A percentile compares a stretch with the other conserved stretches of the same genome.
These are phyloP conservation scores for Podospora pseudopauciseta DNA, from an alignment of 495 filamentous ascomycete genomes.

Conservation along the genomic window DNA sequence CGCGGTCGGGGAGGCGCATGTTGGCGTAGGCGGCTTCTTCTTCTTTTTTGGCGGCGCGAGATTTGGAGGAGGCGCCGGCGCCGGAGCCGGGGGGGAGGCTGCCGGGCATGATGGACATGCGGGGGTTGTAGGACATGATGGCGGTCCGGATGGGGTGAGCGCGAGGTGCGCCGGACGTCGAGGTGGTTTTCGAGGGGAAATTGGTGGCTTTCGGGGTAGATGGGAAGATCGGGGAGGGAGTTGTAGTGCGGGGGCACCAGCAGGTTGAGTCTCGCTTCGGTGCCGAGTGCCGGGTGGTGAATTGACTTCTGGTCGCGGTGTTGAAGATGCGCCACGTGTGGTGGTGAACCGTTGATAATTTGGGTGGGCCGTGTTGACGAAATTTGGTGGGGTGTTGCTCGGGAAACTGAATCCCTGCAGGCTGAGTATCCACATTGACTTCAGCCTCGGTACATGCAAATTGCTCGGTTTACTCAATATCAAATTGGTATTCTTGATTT, in stretches of 20 bases:
- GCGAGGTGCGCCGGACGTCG: background rate
- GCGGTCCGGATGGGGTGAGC: background rate
- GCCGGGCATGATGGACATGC: constrained; percentile 67
- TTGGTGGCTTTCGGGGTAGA: too few relatives aligned
- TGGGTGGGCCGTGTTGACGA: constrained; percentile 19
- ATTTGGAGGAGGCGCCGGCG: constrained; percentile 31
- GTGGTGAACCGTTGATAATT: constrained; percentile 11
- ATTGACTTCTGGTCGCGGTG: background rate
- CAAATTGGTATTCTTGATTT: too few relatives aligned
- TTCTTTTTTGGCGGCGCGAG: constrained; percentile 63
- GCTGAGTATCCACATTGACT: background rate
- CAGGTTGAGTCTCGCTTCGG: too few relatives aligned
- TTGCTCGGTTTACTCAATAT: too few relatives aligned
- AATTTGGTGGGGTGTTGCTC: constrained; percentile 24
- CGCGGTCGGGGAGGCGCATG: constrained; percentile 80
- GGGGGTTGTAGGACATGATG: constrained; percentile 66
- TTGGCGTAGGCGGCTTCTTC: constrained; percentile 76
- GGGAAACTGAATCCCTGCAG: constrained; percentile 11
- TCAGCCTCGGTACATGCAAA: too few relatives aligned
- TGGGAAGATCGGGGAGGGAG: background rate
- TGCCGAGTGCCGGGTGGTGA: background rate
- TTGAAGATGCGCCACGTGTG: constrained; percentile 5
- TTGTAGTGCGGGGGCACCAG: background rate
- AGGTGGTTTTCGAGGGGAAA: background rate
- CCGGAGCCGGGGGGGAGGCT: constrained; percentile 40